Evolutionary conservation across 352 stramenopile genomes (phyloP).

Genomic region (Pythium phragmiticola): DNA sequence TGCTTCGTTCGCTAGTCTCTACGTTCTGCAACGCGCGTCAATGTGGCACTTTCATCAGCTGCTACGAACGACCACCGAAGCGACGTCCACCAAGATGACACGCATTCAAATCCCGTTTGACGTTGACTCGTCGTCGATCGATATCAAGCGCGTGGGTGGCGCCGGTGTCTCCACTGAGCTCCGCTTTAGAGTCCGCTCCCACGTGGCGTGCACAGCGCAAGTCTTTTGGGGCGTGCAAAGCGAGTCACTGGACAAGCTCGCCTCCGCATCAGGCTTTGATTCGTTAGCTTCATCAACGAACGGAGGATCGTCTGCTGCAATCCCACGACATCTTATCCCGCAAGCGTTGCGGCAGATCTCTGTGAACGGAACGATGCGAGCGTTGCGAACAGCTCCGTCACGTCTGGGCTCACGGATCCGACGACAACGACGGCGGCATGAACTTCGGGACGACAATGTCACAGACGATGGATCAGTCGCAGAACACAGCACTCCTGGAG

Average conservation of each 20-base stretch:
- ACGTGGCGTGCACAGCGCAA: conserved; percentile 15
- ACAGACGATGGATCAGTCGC: not conserved
- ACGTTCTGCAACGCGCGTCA: conserved; percentile 45
- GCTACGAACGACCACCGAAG: conserved; percentile 43
- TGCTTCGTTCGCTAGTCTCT: conserved; percentile 31
- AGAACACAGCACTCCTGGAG: not conserved
- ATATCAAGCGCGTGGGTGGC: conserved; percentile 1
- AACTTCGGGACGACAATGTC: conserved; percentile 18
- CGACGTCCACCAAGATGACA: conserved; percentile 36
- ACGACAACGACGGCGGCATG: conserved; percentile 22
- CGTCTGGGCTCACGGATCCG: conserved; percentile 19
- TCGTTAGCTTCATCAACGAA: no score
- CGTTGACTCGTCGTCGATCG: conserved; percentile 36
- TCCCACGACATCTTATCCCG: conserved; percentile 5
- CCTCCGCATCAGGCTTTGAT: not conserved
- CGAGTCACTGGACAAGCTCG: conserved; percentile 10
- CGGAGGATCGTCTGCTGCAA: not conserved
- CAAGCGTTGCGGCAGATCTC: conserved; percentile 15
- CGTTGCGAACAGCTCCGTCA: conserved; percentile 14
- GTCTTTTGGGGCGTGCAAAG: conserved; percentile 25
- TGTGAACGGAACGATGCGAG: conserved; percentile 9
- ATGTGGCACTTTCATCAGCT: conserved; percentile 73
- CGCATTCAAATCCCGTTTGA: conserved; percentile 48
- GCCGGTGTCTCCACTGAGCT: not conserved
- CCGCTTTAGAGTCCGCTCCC: conserved; percentile 12